Evolutionary conservation across 2,329 filamentous ascomycete genomes (phyloP).

Genomic region (Colletotrichum simmondsii): DNA sequence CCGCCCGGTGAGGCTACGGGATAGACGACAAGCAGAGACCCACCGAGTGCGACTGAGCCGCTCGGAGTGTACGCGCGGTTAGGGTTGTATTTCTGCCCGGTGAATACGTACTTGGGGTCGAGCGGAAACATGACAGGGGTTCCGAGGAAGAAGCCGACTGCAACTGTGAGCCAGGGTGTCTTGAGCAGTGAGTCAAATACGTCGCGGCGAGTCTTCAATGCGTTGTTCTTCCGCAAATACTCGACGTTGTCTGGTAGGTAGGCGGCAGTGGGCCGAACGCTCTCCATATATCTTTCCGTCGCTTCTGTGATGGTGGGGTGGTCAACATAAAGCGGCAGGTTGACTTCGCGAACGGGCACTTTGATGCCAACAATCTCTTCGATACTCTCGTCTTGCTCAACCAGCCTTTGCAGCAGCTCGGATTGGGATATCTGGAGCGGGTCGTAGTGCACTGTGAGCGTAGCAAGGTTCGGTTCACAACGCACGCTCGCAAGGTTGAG

Average conservation of each 20-base stretch:
- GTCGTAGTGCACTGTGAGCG: constrained; percentile 37
- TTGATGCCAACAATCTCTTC: constrained; percentile 32
- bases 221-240: constrained; percentile 55
- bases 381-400: constrained; percentile 10
- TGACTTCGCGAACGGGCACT: constrained; percentile 39
- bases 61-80: constrained; percentile 47
- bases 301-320: constrained; percentile 53
- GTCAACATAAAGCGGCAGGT: constrained; percentile 44
- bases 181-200: constrained; percentile 46
- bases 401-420: not conserved
- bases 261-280: constrained; percentile 66
- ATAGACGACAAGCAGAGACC: constrained; percentile 49
- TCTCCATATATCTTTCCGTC: constrained; percentile 67
- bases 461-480: constrained; percentile 35
- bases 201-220: constrained; percentile 42
- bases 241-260: constrained; percentile 70
- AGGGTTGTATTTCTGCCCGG: constrained; percentile 46
- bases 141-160: constrained; percentile 49
- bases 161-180: constrained; percentile 44
- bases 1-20: constrained; percentile 50
- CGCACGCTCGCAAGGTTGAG: constrained; percentile 21
- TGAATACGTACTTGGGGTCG: constrained; percentile 38
- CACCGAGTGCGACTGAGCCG: constrained; percentile 50
- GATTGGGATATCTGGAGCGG: constrained; percentile 31
- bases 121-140: constrained; percentile 45